Percentiles rank a stretch among this genome's conserved stretches.
These are phyloP conservation scores for Tilletia horrida DNA, from an alignment of 1,284 basidiomycete species.

Conservation along the genomic window DNA sequence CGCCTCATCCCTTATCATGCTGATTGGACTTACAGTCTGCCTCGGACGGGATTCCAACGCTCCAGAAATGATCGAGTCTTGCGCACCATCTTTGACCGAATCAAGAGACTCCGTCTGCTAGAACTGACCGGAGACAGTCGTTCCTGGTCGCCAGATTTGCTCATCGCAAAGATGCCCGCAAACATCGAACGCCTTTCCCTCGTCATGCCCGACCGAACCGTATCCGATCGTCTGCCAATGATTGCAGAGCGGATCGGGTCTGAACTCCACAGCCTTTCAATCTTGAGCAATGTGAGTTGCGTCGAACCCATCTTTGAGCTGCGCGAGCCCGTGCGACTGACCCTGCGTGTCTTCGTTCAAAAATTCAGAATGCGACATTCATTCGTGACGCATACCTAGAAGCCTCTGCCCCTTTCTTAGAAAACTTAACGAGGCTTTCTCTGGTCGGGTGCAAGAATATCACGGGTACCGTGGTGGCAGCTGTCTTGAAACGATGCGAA, in stretches of 20 bases:
- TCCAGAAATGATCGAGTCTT: conserved; percentile 38
- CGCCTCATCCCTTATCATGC: conserved; percentile 1
- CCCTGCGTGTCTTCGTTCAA: neutral
- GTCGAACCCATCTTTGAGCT: no score
- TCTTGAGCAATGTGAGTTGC: conserved; percentile 16
- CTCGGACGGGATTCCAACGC: conserved; percentile 13
- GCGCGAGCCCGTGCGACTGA: neutral
- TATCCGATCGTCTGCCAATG: conserved; percentile 27
- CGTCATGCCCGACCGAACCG: conserved; percentile 32
- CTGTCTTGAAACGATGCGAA: conserved; percentile 28
- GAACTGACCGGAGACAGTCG: conserved; percentile 47
- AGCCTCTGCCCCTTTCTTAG: conserved; percentile 32
- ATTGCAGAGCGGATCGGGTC: conserved; percentile 23
- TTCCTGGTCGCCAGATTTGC: conserved; percentile 36
- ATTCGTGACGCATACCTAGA: conserved; percentile 36
- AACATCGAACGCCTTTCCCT: conserved; percentile 25
- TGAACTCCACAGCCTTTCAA: conserved; percentile 22
- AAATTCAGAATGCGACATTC: conserved; percentile 35
- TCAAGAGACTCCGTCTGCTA: conserved; percentile 29
- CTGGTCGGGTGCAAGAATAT: conserved; percentile 47
- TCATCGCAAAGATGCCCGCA: conserved; percentile 29
- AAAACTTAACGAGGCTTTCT: conserved; percentile 32
- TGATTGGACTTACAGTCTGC: conserved; percentile 4
- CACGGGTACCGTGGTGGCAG: conserved; percentile 34
- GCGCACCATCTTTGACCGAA: conserved; percentile 26